Evolutionary conservation across 2,329 filamentous ascomycete species (phyloP).

Genomic region (Samsoniella hepiali): DNA sequence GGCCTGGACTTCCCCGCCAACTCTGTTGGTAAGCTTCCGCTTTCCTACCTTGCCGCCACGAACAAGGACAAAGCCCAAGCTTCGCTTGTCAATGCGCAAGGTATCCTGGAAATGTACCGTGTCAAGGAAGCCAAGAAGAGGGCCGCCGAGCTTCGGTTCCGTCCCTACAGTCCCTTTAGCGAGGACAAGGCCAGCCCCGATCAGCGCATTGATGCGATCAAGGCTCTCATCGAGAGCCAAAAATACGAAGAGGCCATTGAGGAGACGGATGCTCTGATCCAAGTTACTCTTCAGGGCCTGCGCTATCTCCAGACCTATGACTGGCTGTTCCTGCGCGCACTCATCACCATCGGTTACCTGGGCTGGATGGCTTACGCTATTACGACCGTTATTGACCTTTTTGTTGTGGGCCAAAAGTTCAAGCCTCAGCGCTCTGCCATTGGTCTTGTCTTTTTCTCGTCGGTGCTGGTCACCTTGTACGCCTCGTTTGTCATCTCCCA

Average conservation of each 20-base stretch:
- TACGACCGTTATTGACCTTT: constrained; percentile 82
- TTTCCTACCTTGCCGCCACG: constrained; percentile 73
- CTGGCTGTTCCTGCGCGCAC: constrained; percentile 88
- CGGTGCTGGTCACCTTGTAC: constrained; percentile 70
- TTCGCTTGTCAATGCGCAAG: constrained; percentile 76
- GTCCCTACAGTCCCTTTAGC: constrained; percentile 69
- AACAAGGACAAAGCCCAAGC: constrained; percentile 78
- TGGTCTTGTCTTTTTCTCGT: constrained; percentile 67
- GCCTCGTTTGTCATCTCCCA: constrained; percentile 75
- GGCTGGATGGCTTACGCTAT: constrained; percentile 94
- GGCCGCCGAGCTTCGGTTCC: constrained; percentile 70
- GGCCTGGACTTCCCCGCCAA: constrained; percentile 92
- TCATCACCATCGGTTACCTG: constrained; percentile 87
- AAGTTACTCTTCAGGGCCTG: constrained; percentile 74
- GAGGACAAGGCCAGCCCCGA: constrained; percentile 61
- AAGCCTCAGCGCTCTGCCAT: constrained; percentile 59
- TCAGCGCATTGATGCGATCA: constrained; percentile 65
- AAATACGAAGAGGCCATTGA: constrained; percentile 74
- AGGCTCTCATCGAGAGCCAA: constrained; percentile 61
- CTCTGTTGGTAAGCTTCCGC: constrained; percentile 87
- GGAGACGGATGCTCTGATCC: constrained; percentile 72
- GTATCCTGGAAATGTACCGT: constrained; percentile 91
- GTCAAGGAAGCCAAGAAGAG: constrained; percentile 89
- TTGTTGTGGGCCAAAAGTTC: constrained; percentile 72
- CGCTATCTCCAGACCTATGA: constrained; percentile 97